Evolutionary conservation across 495 filamentous ascomycete species (phyloP).

Genomic region (Hypoxylon perforatum): DNA sequence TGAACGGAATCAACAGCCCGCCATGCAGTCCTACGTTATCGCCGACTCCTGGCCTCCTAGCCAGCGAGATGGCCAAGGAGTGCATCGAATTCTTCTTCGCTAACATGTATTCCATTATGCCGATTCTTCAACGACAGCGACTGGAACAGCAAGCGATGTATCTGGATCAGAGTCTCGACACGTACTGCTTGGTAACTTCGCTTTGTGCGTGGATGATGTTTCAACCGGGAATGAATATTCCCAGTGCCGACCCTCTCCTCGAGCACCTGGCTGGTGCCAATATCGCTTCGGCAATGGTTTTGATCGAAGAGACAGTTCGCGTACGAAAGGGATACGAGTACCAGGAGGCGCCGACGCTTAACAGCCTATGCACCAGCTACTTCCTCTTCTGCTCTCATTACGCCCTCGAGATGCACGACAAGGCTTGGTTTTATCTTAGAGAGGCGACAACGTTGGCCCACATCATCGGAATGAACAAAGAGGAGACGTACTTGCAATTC

Average conservation of each 20-base stretch:
- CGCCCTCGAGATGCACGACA: constrained; percentile 75
- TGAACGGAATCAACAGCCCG: constrained; percentile 56
- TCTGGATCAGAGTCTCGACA: constrained; percentile 73
- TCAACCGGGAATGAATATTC: constrained; percentile 77
- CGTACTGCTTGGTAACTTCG: constrained; percentile 82
- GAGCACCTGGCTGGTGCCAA: constrained; percentile 65
- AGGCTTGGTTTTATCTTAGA: constrained; percentile 78
- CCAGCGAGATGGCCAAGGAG: constrained; percentile 68
- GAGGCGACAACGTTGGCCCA: constrained; percentile 74
- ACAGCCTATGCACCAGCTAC: constrained; percentile 79
- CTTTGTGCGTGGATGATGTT: constrained; percentile 88
- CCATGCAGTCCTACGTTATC: constrained; percentile 57
- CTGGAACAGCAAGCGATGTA: constrained; percentile 72
- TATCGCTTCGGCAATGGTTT: constrained; percentile 66
- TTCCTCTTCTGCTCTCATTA: constrained; percentile 83
- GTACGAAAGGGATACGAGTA: constrained; percentile 81
- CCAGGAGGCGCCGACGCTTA: constrained; percentile 74
- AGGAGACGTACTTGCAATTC: constrained; percentile 66
- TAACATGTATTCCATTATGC: constrained; percentile 85
- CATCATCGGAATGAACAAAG: constrained; percentile 70
- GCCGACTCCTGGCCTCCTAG: constrained; percentile 67
- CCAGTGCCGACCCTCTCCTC: constrained; percentile 63
- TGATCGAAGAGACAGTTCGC: constrained; percentile 80
- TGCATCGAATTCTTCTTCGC: constrained; percentile 88
- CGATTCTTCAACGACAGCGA: constrained; percentile 76